Conservation (phyloP, 2,329 filamentous ascomycete species). For the Neocucurbitaria cava region DNA sequence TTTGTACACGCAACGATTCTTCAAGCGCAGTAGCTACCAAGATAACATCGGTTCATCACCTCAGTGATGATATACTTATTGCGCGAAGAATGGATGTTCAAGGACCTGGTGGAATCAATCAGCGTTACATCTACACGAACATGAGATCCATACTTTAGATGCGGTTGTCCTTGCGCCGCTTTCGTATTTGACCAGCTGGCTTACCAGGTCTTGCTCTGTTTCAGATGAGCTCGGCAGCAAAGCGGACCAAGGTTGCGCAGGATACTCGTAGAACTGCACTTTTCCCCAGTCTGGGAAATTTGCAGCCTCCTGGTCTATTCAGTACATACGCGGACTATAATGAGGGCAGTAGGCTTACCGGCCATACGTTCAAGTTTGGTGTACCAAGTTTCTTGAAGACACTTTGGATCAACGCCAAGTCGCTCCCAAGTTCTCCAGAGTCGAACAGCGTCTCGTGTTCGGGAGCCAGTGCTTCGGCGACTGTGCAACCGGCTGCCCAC, state of each 20-base stretch:
- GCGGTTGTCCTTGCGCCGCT: constrained; percentile 72
- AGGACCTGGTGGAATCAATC: constrained; percentile 29
- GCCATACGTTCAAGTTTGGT: constrained; percentile 81
- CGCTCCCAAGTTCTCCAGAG: constrained; percentile 87
- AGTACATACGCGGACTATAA: constrained; percentile 3
- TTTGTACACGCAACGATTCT: neutral
- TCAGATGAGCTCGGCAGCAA: constrained; percentile 69
- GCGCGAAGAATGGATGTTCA: constrained; percentile 38
- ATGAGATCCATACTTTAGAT: constrained; percentile 57
- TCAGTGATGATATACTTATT: neutral
- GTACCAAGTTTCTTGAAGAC: constrained; percentile 93
- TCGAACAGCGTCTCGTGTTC: constrained; percentile 75
- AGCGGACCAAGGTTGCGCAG: constrained; percentile 69
- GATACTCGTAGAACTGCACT: constrained; percentile 79
- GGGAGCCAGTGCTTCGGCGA: constrained; percentile 73
- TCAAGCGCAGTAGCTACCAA: neutral
- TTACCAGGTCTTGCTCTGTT: constrained; percentile 70
- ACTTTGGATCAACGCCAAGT: constrained; percentile 87
- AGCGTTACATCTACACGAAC: neutral
- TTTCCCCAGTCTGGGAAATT: constrained; percentile 86
- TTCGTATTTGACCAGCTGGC: constrained; percentile 74
- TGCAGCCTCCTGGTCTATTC: constrained; percentile 62
- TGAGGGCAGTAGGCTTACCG: constrained; percentile 58
- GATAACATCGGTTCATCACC: neutral
- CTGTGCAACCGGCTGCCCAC: constrained; percentile 86